Evolutionary conservation across 768 basidiomycete species (phyloP).

Genomic region (Suillus weaverae): DNA sequence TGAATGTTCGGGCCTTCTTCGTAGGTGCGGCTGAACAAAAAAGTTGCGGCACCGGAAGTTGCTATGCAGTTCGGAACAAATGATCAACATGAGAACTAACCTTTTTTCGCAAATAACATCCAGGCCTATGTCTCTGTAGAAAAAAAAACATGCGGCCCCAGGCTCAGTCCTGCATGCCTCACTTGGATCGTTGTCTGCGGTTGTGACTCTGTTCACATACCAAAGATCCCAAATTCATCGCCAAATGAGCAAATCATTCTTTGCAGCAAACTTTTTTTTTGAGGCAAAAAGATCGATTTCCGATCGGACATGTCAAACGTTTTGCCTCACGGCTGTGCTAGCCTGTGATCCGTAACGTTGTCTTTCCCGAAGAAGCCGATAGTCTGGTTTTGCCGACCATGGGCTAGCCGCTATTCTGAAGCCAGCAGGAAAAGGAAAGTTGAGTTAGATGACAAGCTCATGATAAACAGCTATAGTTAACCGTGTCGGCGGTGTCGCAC

Average conservation of each 20-base stretch:
- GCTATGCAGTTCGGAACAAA: slow-evolving; percentile 33
- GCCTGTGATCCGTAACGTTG: slow-evolving; percentile 1
- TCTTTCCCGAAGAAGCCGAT: not conserved
- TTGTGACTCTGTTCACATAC: not conserved
- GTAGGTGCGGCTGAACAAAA: slow-evolving; percentile 3
- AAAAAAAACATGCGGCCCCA: not conserved
- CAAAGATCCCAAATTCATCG: not conserved
- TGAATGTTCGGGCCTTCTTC: not conserved
- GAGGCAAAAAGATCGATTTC: not conserved
- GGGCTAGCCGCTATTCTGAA: not conserved
- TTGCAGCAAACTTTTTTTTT: not conserved
- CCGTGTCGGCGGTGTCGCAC: not conserved
- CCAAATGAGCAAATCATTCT: not conserved
- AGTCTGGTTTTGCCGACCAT: not conserved
- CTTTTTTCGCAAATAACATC: slow-evolving; percentile 21
- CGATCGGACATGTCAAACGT: not conserved
- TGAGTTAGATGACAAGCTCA: not conserved
- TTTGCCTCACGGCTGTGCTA: not conserved
- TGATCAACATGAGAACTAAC: slow-evolving; percentile 22
- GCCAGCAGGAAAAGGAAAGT: not conserved
- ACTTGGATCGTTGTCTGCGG: not conserved
- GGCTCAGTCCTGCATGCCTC: not conserved
- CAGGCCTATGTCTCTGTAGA: slow-evolving; percentile 11
- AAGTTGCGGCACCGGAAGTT: slow-evolving; percentile 24
- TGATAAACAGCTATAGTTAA: not conserved